Percentiles rank a stretch among this genome's conserved stretches.
Evolutionary conservation across 306 rosid species (phyloP).

Genomic region (Glycyrrhiza uralensis): DNA sequence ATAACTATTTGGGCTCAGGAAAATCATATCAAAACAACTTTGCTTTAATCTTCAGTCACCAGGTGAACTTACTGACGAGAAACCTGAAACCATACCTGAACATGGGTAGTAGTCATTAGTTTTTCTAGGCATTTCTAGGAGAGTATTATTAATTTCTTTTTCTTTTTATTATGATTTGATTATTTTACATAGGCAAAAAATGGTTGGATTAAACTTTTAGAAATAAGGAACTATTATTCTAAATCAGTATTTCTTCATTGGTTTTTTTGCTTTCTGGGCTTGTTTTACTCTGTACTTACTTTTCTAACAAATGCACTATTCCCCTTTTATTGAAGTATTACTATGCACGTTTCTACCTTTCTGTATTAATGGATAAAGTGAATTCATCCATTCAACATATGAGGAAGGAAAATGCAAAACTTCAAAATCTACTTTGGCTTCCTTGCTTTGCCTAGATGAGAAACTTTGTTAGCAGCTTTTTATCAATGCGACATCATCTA

Average conservation of each 20-base stretch:
- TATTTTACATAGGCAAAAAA: neutral
- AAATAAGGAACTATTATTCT: neutral
- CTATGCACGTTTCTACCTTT: neutral
- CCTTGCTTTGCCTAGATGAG: neutral
- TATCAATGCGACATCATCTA: neutral
- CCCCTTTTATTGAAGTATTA: neutral
- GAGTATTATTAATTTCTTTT: neutral
- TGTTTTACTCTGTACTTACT: neutral
- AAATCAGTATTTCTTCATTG: neutral
- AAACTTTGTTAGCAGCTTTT: neutral
- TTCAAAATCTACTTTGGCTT: neutral
- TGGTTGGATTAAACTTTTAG: neutral
- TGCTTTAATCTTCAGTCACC: slow-evolving; percentile 8
- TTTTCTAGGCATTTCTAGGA: neutral
- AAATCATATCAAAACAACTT: neutral
- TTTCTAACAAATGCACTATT: neutral
- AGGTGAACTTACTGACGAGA: slow-evolving; percentile 5
- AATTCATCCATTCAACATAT: slow-evolving; percentile 6
- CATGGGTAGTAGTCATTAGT: neutral
- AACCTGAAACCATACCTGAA: neutral
- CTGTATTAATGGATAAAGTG: neutral
- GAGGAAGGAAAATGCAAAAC: neutral
- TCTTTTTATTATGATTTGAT: slow-evolving; percentile 4
- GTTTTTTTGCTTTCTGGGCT: neutral
- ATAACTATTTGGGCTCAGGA: neutral